Evolutionary conservation across 2,329 filamentous ascomycete species (phyloP), one percentile per base, ranked within the genome.

Genomic region (Trichophyton equinum): DNA sequence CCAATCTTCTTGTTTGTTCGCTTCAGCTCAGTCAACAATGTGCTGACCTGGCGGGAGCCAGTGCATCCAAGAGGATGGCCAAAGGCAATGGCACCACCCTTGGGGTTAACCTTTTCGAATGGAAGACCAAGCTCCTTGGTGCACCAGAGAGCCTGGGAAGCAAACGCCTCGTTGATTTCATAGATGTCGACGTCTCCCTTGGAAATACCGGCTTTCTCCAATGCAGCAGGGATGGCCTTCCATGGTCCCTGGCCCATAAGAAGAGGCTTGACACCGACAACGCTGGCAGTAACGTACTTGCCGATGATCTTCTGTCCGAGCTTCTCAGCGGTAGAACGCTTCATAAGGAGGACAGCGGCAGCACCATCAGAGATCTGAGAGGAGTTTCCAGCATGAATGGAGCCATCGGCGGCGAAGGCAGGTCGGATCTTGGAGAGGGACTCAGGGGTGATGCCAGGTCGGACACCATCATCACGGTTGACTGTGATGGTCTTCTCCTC

Each of bases 131-230:
- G 83, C 79, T 96, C 86, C 70, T 94, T 89, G 65, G 89, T 84
- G 75, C 91, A 96, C 88, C 88, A 97, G 66, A 97, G 76, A 75
- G 90, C 96, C 81, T 97, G 92, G 65, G 85, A 89, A 36, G 94
- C 94, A 74, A 99, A 99, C 0, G 94, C 94, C 82, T 99, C 94
- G 80, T 99, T 99, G 82, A 99, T 96, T 83, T 99, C 94, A 71
- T 84, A 97, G 71, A 97, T 92, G 73, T 97, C 94, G 33, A 99
- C 90, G 67, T 97, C 92, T 61, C 95, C 87, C 75, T 86, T 89
- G 72, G 79, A 81, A 68, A 99, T 85, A 63, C 91, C 91, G 0
- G 91, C 89, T 74, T 94, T 91, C 72, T 89, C 82, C 61, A 96
- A 85, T 3, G 89, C 91, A 72, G 91, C 88, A 65, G 94, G 94